Evolutionary conservation across 2,329 filamentous ascomycete species (phyloP).

Genomic region (Graphiopsis chlorocephala): DNA sequence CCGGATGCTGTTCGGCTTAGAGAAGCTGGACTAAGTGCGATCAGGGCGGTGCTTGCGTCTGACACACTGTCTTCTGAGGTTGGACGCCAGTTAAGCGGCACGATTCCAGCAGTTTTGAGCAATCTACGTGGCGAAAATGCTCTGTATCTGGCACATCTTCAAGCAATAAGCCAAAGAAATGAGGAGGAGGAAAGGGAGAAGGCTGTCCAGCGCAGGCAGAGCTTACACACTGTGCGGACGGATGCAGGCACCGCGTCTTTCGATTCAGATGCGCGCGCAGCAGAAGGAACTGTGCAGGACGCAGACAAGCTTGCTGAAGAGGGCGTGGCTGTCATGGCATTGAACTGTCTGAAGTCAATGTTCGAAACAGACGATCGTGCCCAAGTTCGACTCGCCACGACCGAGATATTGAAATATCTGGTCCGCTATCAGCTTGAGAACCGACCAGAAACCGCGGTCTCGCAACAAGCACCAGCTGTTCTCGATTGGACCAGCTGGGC

Average conservation of each 20-base stretch:
- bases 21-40: slow-evolving; percentile 59
- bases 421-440: slow-evolving; percentile 29
- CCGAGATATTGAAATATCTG: slow-evolving; percentile 72
- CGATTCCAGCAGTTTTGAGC: slow-evolving; percentile 81
- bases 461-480: slow-evolving; percentile 32
- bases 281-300: slow-evolving; percentile 79
- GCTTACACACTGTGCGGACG: slow-evolving; percentile 74
- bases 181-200: slow-evolving; percentile 69
- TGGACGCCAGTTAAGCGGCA: slow-evolving; percentile 70
- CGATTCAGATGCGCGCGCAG: slow-evolving; percentile 58
- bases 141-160: slow-evolving; percentile 65
- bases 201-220: slow-evolving; percentile 66
- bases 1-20: slow-evolving; percentile 68
- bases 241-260: slow-evolving; percentile 30
- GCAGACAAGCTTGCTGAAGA: slow-evolving; percentile 88
- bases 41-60: slow-evolving; percentile 76
- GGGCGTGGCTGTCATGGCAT: slow-evolving; percentile 77
- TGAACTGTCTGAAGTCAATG: slow-evolving; percentile 82
- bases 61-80: slow-evolving; percentile 74
- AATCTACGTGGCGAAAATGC: slow-evolving; percentile 78
- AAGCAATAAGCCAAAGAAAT: slow-evolving; percentile 63
- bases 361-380: slow-evolving; percentile 78
- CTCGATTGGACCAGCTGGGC: slow-evolving; percentile 59
- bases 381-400: slow-evolving; percentile 76
- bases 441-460: slow-evolving; percentile 40